A percentile compares a stretch with the other conserved stretches of the same genome.
Evolutionary conservation across 768 basidiomycete species (phyloP).

Genomic region (Leccinum broughii): DNA sequence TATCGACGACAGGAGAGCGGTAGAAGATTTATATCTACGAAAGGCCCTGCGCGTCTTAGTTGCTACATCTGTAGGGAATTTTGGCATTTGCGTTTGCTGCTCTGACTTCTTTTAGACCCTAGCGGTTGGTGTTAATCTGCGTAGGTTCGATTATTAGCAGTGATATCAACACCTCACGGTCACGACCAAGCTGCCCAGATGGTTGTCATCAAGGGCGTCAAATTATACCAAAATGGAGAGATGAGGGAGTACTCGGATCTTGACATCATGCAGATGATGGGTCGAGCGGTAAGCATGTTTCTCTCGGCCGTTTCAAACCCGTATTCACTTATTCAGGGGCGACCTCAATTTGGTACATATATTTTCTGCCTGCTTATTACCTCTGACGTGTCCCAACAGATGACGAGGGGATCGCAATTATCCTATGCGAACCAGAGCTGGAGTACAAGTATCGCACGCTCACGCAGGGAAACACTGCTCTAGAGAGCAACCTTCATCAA

Average conservation of each 20-base stretch:
- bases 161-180: background rate
- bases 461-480: constrained; percentile 65
- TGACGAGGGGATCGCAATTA: constrained; percentile 79
- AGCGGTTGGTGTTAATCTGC: constrained; percentile 95
- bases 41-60: constrained; percentile 68
- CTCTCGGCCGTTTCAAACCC: background rate
- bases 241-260: constrained; percentile 86
- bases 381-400: constrained; percentile 44
- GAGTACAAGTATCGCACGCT: constrained; percentile 72
- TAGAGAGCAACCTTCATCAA: constrained; percentile 84
- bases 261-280: constrained; percentile 96
- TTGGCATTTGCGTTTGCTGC: background rate
- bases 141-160: constrained; percentile 42
- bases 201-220: constrained; percentile 91
- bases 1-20: constrained; percentile 66
- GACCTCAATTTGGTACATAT: constrained; percentile 81
- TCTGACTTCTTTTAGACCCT: constrained; percentile 62
- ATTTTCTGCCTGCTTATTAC: background rate
- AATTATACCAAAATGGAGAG: constrained; percentile 67
- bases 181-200: constrained; percentile 74
- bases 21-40: constrained; percentile 72
- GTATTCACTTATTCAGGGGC: constrained; percentile 49
- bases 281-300: constrained; percentile 67
- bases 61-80: constrained; percentile 72
- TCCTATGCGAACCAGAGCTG: constrained; percentile 74